Conservation (phyloP, 2,329 filamentous ascomycete species). For the Alternaria longipes region DNA sequence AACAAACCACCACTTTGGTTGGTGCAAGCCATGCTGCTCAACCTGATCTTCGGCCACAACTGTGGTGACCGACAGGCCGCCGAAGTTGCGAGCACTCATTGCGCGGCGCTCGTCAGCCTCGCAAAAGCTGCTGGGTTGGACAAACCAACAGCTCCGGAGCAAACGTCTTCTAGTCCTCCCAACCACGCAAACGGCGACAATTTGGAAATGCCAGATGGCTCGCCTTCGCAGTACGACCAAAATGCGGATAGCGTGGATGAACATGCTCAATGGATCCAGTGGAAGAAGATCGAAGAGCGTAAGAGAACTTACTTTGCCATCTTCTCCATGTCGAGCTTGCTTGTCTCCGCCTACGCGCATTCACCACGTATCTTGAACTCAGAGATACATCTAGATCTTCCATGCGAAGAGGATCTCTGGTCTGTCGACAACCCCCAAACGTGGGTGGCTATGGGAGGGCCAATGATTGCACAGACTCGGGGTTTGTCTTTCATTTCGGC, state of each 20-base stretch:
- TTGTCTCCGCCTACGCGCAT: conserved; percentile 93
- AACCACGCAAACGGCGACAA: conserved; percentile 61
- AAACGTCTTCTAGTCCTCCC: conserved; percentile 29
- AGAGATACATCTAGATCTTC: conserved; percentile 86
- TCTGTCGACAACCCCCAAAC: conserved; percentile 81
- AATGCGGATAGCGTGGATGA: conserved; percentile 61
- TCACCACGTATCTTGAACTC: conserved; percentile 91
- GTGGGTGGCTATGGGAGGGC: conserved; percentile 81
- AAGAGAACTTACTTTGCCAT: conserved; percentile 93
- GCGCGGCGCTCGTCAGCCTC: conserved; percentile 87
- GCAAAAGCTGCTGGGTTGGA: conserved; percentile 86
- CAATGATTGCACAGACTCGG: conserved; percentile 73
- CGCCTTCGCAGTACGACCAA: conserved; percentile 45
- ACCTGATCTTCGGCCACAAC: conserved; percentile 94
- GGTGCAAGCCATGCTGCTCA: conserved; percentile 95
- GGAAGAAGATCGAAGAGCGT: conserved; percentile 88
- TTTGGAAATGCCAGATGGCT: conserved; percentile 64
- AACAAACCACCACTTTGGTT: conserved; percentile 88
- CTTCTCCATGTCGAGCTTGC: conserved; percentile 88
- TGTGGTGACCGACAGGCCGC: conserved; percentile 90
- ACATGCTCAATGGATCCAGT: conserved; percentile 83
- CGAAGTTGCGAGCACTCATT: conserved; percentile 92
- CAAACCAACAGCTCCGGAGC: conserved; percentile 53
- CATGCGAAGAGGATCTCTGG: conserved; percentile 93
- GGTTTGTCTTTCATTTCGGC: conserved; percentile 82